Evolutionary conservation across 202 grass and related monocot genomes (phyloP), one percentile per base, ranked within the genome.

Genomic region (Setaria italica): DNA sequence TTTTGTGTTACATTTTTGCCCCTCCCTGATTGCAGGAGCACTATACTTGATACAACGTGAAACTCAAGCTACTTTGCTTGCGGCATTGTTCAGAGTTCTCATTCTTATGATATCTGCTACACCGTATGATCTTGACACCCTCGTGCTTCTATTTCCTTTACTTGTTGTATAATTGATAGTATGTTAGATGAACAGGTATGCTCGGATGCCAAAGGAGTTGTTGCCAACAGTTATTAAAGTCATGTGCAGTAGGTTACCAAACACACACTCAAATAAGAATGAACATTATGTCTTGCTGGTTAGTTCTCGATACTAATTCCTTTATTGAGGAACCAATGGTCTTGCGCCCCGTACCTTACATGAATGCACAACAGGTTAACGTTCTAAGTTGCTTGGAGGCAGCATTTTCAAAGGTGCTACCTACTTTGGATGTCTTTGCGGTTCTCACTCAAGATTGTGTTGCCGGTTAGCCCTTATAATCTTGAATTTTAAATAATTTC

Each of bases 91-190:
- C 86, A 98, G 87, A 91, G 67, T 95, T 87, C 78, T 95, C 59
- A 80, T 92, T 69, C 67, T 94, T 86, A 72, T 98, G 84, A 95
- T 95, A 95, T 94, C 95, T 86, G 93, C 84, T 80, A 95, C 95
- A 74, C 93, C 95, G 95, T 98, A 98, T 86, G 91, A 88, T 87
- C 55, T 70, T 60, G 16, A 14, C 68, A 33, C 39, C 56, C 57
- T 64, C 53, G 14, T 41, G 42, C 67, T 79, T 88, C 15, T 80
- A 67, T 79, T 82, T 78, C 51, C 6, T 56, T 48, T 80, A 41
- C 59, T 77, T 6, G 69, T 47, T 71, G 51, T 77, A 67, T 89
- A 16, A 51, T 79, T 94, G 74, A 74, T 66, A 88, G 47, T 76
- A 55, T 58, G 69, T 76, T 89, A 74, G 34, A 81, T 70, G 49